Percentiles rank a stretch among this genome's conserved stretches.
These are phyloP conservation scores for Cyclocybe cylindracea DNA, from an alignment of 768 basidiomycete genomes.

Conservation along the genomic window DNA sequence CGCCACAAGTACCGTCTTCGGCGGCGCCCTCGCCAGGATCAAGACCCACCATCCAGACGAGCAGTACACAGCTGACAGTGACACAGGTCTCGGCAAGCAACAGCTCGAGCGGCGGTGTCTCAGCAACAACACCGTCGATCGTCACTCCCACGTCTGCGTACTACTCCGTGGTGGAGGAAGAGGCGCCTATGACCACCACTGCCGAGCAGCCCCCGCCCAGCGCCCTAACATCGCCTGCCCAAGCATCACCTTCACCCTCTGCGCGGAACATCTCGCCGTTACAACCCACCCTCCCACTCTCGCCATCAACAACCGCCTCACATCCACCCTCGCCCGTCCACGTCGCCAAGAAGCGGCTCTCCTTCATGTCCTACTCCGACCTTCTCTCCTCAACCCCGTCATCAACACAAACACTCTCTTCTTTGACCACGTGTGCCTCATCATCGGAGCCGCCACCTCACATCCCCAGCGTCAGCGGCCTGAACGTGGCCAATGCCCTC, in stretches of 20 bases:
- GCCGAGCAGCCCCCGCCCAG: constrained; percentile 6
- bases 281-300: constrained; percentile 6
- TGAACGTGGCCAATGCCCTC: constrained; percentile 23
- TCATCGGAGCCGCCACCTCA: constrained; percentile 71
- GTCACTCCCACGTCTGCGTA: constrained; percentile 52
- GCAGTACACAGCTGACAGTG: constrained; percentile 6
- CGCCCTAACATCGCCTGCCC: background rate
- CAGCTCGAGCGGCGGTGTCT: background rate
- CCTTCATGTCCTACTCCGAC: constrained; percentile 89
- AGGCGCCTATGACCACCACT: constrained; percentile 19
- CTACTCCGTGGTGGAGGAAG: constrained; percentile 29
- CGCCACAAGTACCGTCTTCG: background rate
- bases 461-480: constrained; percentile 59
- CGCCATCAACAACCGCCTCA: constrained; percentile 9
- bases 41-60: constrained; percentile 1
- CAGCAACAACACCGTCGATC: constrained; percentile 29
- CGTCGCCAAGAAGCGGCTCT: constrained; percentile 65
- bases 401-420: constrained; percentile 68
- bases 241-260: background rate
- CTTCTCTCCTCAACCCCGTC: constrained; percentile 78
- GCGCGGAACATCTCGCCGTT: background rate
- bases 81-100: background rate
- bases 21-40: constrained; percentile 2
- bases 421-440: constrained; percentile 65
- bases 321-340: constrained; percentile 46